phyloP scores from a whole-genome alignment of 805 yeast genomes.

The Nadsonia fulvescens region DNA sequence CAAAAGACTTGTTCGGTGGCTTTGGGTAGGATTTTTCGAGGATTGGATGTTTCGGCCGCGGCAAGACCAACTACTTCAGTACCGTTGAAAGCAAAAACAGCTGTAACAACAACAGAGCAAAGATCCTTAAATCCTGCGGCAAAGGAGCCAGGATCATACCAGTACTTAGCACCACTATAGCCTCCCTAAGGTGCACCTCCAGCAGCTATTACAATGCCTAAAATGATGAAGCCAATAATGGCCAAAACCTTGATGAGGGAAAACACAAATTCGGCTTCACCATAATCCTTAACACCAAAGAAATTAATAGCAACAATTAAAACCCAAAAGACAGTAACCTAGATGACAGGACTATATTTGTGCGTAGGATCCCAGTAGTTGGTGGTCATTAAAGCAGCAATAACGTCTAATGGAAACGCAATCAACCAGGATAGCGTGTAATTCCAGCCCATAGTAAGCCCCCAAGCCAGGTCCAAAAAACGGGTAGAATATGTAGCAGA shows the following conservation, averaged over 20 bases:
- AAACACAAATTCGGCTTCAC: conserved; percentile 45
- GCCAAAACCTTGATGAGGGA: conserved; percentile 37
- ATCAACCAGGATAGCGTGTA: conserved; percentile 43
- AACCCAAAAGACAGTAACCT: conserved; percentile 33
- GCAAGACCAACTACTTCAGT: conserved; percentile 49
- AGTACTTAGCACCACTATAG: conserved; percentile 33
- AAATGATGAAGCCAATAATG: conserved; percentile 36
- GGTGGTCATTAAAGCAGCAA: conserved; percentile 37
- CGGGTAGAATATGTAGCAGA: conserved; percentile 38
- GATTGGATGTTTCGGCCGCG: conserved; percentile 50
- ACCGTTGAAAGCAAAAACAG: conserved; percentile 51
- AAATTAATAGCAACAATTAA: conserved; percentile 27
- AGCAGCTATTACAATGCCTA: conserved; percentile 26
- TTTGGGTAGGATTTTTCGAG: conserved; percentile 40
- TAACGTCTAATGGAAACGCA: conserved; percentile 43
- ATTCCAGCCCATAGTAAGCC: conserved; percentile 53
- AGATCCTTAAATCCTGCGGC: conserved; percentile 46
- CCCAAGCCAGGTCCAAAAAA: conserved; percentile 43
- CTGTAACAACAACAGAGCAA: conserved; percentile 44
- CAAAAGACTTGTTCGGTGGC: conserved; percentile 62
- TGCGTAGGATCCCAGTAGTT: conserved; percentile 27
- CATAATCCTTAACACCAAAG: conserved; percentile 37
- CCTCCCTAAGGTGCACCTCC: conserved; percentile 40
- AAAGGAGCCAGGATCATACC: conserved; percentile 53
- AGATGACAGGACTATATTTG: conserved; percentile 29